A percentile compares a stretch with the other conserved stretches of the same genome.
These are phyloP conservation scores for Barnettozyma vustinii DNA, from an alignment of 805 yeast genomes.

Conservation along the genomic window DNA sequence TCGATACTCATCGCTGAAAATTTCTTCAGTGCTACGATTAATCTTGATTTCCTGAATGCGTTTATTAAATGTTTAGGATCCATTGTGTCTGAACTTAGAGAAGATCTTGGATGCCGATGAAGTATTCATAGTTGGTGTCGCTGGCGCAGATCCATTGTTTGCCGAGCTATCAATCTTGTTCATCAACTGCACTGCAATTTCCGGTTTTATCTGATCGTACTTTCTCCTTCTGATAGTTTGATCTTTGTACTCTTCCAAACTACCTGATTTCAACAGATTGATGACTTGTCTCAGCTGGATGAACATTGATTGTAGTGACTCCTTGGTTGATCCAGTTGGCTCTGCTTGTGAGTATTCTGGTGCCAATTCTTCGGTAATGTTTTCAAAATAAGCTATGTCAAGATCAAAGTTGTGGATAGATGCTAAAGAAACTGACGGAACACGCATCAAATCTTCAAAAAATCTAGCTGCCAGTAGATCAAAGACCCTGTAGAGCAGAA, in stretches of 20 bases:
- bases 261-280: slow-evolving; percentile 60
- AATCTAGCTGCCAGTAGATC: slow-evolving; percentile 77
- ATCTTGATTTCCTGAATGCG: background rate
- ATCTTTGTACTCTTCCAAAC: slow-evolving; percentile 57
- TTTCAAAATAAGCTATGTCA: slow-evolving; percentile 76
- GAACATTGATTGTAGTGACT: slow-evolving; percentile 66
- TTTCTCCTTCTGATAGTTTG: slow-evolving; percentile 52
- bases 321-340: slow-evolving; percentile 24
- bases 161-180: slow-evolving; percentile 37
- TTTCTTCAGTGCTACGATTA: background rate
- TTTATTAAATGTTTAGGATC: background rate
- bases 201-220: slow-evolving; percentile 70
- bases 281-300: slow-evolving; percentile 77
- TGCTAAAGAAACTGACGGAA: slow-evolving; percentile 48
- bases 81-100: slow-evolving; percentile 6
- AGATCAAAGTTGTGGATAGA: slow-evolving; percentile 70
- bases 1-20: background rate
- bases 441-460: slow-evolving; percentile 49
- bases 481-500: slow-evolving; percentile 80
- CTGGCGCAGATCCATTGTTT: background rate
- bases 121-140: slow-evolving; percentile 2
- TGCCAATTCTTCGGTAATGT: slow-evolving; percentile 31
- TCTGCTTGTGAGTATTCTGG: slow-evolving; percentile 16
- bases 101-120: slow-evolving; percentile 11
- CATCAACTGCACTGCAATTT: slow-evolving; percentile 58